Conservation (phyloP, 2,329 filamentous ascomycete genomes). For the Cytospora mali region DNA sequence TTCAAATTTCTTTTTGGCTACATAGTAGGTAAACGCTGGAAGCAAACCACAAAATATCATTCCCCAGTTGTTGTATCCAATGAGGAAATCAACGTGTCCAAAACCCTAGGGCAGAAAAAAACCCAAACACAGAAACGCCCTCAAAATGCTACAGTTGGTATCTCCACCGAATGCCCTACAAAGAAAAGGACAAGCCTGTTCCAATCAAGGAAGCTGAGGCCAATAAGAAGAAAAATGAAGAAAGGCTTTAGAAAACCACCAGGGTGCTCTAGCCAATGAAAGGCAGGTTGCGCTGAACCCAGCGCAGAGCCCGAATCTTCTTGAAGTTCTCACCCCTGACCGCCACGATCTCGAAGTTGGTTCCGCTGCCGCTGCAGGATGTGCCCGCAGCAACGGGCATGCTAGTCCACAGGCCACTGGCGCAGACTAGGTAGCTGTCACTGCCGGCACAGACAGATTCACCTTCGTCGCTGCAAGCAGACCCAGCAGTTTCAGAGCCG, state of each 20-base stretch:
- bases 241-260: not conserved
- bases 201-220: not conserved
- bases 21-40: not conserved
- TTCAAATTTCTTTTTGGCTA: not conserved
- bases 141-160: slow-evolving; percentile 16
- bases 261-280: slow-evolving; percentile 11
- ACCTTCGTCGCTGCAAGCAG: slow-evolving; percentile 51
- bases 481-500: slow-evolving; percentile 43
- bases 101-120: not conserved
- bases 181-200: slow-evolving; percentile 7
- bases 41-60: not conserved
- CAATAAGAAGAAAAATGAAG: not conserved
- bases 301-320: slow-evolving; percentile 19
- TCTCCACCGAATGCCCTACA: slow-evolving; percentile 7
- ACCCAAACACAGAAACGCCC: slow-evolving; percentile 1
- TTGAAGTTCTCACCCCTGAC: slow-evolving; percentile 32
- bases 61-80: not conserved
- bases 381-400: slow-evolving; percentile 50
- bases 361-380: slow-evolving; percentile 44
- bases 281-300: slow-evolving; percentile 11
- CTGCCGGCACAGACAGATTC: slow-evolving; percentile 53
- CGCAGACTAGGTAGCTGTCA: slow-evolving; percentile 55
- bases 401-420: slow-evolving; percentile 48
- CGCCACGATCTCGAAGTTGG: slow-evolving; percentile 32
- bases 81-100: not conserved